phyloP scores from a whole-genome alignment of 192 early-diverging fungal genomes.

The Spizellomyces sp. region DNA sequence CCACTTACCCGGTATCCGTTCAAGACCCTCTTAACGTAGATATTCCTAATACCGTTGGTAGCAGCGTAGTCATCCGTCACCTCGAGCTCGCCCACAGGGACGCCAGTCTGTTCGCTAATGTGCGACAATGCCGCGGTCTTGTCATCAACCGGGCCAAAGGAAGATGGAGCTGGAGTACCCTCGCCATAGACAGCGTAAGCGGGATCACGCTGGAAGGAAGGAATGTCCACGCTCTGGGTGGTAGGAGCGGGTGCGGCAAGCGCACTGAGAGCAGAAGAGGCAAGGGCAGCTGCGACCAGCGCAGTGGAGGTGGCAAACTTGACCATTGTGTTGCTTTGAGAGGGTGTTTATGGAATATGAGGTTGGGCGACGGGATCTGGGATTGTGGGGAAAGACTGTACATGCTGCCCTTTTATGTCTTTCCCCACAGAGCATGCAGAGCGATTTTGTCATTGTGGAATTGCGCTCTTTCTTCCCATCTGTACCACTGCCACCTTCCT shows the following conservation, averaged over 20 bases:
- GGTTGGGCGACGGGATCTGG: no score
- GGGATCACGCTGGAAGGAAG: not conserved
- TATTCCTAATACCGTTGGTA: constrained; percentile 7
- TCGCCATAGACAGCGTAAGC: not conserved
- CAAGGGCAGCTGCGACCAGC: constrained; percentile 7
- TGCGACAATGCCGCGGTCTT: constrained; percentile 9
- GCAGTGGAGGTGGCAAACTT: constrained; percentile 6
- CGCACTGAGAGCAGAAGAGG: not conserved
- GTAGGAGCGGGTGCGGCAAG: not conserved
- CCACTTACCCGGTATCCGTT: constrained; percentile 11
- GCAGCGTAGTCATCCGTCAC: constrained; percentile 21
- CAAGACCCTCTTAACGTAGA: constrained; percentile 19
- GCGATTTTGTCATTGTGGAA: no score
- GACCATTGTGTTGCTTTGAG: not conserved
- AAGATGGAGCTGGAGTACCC: not conserved
- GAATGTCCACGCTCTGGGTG: not conserved
- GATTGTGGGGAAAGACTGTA: no score
- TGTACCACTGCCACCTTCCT: no score
- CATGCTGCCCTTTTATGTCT: no score
- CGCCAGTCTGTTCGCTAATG: constrained; percentile 4
- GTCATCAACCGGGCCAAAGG: constrained; percentile 1
- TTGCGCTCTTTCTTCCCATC: no score
- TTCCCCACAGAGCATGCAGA: no score
- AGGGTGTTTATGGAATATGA: no score
- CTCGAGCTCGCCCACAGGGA: constrained; percentile 6